Base-by-base conservation (phyloP, 2,329 filamentous ascomycete species). In the Pseudogymnoascus sp. region DNA sequence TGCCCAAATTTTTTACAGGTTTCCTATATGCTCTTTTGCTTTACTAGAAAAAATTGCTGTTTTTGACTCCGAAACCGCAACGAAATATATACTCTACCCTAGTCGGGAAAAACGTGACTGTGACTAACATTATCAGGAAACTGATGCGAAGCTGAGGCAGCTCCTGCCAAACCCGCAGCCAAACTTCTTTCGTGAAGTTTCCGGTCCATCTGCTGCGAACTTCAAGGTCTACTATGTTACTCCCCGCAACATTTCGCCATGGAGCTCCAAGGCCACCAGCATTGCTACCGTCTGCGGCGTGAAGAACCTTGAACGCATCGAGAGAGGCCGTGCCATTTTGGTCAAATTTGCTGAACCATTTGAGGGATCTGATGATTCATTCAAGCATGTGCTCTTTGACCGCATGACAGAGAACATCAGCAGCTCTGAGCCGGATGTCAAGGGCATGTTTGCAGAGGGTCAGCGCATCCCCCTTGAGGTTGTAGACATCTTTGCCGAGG, bases 181-280 rank as follows among this genome's bases (percentile, higher is more conserved):
- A 16, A 10, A 62, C 26, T 62, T 47, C 40, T 61, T 45, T 31
- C 36, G 36, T 5, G 60, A 61, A 4, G 60, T 31, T 45, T 61
- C 39, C 12, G 39, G 26, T 39, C n/a, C 34, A 61, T 62, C 23
- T 47, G 26, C 63, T 21, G 10, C 37, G 6, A 64, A 62, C 34
- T 67, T 64, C 12, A 62, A 66, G 47, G 62, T 68, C n/a, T 71
- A 68, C 73, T 91, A 92, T 73, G 82, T 96, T 64, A 86, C 84
- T 57, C 93, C 93, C 18, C 85, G 93, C 68, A 89, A 90, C 70
- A 93, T 96, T 69, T 97, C 93, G 42, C 95, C 95, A 73, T 99
- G 95, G 95, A 97, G 92, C 77, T 96, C 93, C 64, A 93, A 97
- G 76, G 93, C 93, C 29, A 96, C 93, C 57, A 93, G 87, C 74